phyloP scores from a whole-genome alignment of 305 asterid genomes.

The Fraxinus ornus region DNA sequence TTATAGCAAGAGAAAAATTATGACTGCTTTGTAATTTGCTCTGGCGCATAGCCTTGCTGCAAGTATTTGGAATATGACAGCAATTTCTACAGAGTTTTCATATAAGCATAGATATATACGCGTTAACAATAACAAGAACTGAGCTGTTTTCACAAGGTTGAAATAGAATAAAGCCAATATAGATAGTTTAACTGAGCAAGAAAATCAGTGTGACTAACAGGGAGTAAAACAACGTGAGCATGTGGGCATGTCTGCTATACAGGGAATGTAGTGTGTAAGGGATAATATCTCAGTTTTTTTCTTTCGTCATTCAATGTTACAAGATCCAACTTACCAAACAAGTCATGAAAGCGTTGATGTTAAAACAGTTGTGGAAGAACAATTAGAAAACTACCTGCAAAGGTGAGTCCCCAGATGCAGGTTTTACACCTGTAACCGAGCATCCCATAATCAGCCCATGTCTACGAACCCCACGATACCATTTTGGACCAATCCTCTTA shows the following conservation, averaged over 20 bases:
- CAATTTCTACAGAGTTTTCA: background rate
- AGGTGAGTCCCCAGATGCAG: conserved; percentile 89
- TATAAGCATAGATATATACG: background rate
- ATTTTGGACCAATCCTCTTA: conserved; percentile 91
- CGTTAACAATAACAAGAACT: background rate
- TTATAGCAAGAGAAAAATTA: background rate
- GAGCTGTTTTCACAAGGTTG: background rate
- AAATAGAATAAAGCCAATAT: background rate
- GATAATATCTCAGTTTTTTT: background rate
- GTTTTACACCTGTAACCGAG: conserved; percentile 82
- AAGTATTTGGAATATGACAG: background rate
- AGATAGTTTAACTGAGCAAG: background rate
- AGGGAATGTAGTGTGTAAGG: background rate
- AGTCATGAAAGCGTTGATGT: background rate
- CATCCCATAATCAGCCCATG: conserved; percentile 99
- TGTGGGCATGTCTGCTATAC: background rate
- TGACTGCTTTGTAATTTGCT: background rate
- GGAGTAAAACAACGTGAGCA: background rate
- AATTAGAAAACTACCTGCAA: conserved; percentile 53
- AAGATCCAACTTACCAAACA: background rate
- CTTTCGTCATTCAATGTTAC: background rate
- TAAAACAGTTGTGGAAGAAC: background rate
- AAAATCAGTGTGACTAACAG: background rate
- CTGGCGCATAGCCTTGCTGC: background rate
- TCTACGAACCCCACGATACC: conserved; percentile 96